Conservation (phyloP, 352 stramenopile genomes). For the Peronosclerospora sorghi region DNA sequence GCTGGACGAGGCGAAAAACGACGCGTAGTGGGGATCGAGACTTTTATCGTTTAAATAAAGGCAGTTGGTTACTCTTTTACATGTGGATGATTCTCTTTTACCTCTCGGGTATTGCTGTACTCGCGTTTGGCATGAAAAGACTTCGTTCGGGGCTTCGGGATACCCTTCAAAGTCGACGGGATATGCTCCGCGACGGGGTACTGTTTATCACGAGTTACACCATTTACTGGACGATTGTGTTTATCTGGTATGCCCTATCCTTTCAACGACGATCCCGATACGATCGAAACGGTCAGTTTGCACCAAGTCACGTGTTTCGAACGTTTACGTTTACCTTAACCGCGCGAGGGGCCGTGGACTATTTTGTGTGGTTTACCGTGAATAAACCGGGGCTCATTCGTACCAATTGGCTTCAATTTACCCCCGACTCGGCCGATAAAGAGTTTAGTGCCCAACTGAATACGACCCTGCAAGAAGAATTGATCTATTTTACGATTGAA, state of each 20-base stretch:
- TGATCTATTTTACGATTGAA: conserved; percentile 87
- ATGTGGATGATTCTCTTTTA: conserved; percentile 83
- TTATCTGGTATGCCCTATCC: conserved; percentile 63
- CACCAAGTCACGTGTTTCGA: conserved; percentile 46
- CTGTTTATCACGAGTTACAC: conserved; percentile 80
- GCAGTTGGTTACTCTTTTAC: conserved; percentile 75
- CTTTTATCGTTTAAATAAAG: conserved; percentile 62
- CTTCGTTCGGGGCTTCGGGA: conserved; percentile 58
- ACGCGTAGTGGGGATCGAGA: conserved; percentile 21
- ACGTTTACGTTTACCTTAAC: conserved; percentile 58
- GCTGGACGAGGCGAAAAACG: conserved; percentile 58
- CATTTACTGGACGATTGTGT: conserved; percentile 74
- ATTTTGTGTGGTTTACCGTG: conserved; percentile 84
- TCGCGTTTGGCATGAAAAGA: conserved; percentile 52
- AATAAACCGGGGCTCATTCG: conserved; percentile 51
- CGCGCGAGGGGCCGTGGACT: conserved; percentile 54
- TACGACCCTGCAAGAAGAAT: conserved; percentile 71
- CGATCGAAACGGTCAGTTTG: conserved; percentile 24
- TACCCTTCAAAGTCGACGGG: conserved; percentile 58
- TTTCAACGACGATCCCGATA: conserved; percentile 49
- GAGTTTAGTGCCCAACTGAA: conserved; percentile 84
- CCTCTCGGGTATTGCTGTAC: conserved; percentile 53
- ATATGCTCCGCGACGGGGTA: conserved; percentile 69
- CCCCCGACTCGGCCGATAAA: conserved; percentile 64
- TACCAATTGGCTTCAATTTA: conserved; percentile 60